Base-by-base conservation (phyloP, 768 basidiomycete species). In the Collybia sordida region DNA sequence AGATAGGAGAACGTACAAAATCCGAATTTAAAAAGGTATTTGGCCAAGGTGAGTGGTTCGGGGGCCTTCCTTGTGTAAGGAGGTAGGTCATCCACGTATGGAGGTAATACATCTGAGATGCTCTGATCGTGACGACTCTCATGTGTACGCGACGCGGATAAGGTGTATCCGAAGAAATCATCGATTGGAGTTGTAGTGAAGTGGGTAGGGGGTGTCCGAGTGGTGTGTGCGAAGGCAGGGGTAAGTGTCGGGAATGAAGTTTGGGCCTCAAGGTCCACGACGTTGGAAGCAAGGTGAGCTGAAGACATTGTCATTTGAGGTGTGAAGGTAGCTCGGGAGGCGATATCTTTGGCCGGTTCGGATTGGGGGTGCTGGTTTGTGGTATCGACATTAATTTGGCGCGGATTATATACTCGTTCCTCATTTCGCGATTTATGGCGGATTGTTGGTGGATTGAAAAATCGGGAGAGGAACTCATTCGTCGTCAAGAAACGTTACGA, bases 21-120 rank as follows among this genome's bases (percentile, higher is more conserved):
- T 38, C 82, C 81, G 50, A 83, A 83, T 58, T 78, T 79, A 69
- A 85, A 85, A 40, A 85, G 64, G 60, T 77, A 81, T 65, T 77
- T 74, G 5, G 83, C 79, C 42, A 84, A 75, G 21, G 82, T 85
- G 3, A 71, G 63, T 27, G 75, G 72, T 67, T 85, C 81, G 18
- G 56, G 56, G 14, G 68, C 65, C 49, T 70, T 65, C 7, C 61
- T 55, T n/a, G 70, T 61, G 60, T 67, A 74, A 34, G 63, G 69
- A 35, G 71, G 75, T 25, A 63, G 62, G 45, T 78, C 74, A 43
- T 70, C 74, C 6, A 66, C 66, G 54, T 81, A 82, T 15, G 78
- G 63, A 2, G 79, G 81, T 15, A 63, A 72, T 8, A 62, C 55
- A 14, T 69, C 64, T 8, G 62, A 59, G 47, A 64, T 42, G 62